Base-by-base conservation (phyloP, 2,329 filamentous ascomycete genomes). In the Aspergillus sp. region DNA sequence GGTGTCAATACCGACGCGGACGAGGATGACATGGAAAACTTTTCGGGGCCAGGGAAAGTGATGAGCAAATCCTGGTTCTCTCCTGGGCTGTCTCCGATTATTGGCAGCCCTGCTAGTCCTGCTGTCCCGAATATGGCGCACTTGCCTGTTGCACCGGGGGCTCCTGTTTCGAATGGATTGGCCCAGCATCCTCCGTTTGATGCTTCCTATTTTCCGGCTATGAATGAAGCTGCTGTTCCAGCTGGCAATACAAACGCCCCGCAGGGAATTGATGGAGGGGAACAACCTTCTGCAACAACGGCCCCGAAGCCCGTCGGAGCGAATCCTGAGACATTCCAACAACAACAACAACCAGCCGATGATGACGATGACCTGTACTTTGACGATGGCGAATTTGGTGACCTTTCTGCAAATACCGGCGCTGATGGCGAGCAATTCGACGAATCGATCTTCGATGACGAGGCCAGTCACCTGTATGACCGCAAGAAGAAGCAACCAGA, bases 381-480 rank as follows among this genome's bases (percentile, higher is more conserved):
- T 50, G 71, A 74, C 44, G 71, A 73, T 54, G 71, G 71, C 27
- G 66, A 70, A 45, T 72, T 72, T 48, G 70, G 64, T 34, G 68
- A 72, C 29, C 53, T 71, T 8, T 55, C 55, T 12, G 53, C 58
- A 4, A 60, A 66, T 8, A 52, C 60, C 19, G 56, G 58, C 7
- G 52, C 60, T 19, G 56, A 58, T 6, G 59, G 57, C n/a, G 59
- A 60, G 29, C 53, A 51, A 1, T 73, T 75, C 52, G 72, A 75
- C 48, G 72, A 75, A 54, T 70, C 70, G 6, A 66, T 73, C 7
- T 73, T 75, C 42, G 73, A 75, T 49, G 71, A 75, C 48, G 70
- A 69, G 35, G 67, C 58, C 7, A 69, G 70, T 44, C 65, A 70
- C 49, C 53, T 72, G 8, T 73, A 71, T 49, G 66, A 68, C 33